Base-by-base conservation (phyloP, 768 basidiomycete species). In the Hypsizygus marmoreus region DNA sequence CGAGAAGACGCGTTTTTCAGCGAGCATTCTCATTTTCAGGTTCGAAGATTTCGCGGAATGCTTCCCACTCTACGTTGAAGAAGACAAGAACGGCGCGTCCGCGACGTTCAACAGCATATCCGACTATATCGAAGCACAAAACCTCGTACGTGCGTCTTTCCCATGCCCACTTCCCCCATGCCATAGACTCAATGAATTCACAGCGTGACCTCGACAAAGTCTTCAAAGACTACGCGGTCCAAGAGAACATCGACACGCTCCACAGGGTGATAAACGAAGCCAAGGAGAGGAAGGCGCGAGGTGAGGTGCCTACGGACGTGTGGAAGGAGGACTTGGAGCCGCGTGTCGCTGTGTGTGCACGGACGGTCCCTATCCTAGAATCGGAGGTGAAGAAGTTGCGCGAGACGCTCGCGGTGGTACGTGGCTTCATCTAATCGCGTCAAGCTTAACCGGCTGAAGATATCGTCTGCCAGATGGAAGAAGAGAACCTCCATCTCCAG, bases 221-320 rank as follows among this genome's bases (percentile, higher is more conserved):
- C n/a, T 84, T 89, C 61, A 77, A 72, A 22, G 77, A 84, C 43
- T 84, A 86, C 56, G 72, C 79, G 40, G 81, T 86, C 1, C 79
- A 80, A 52, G 81, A 84, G 34, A 84, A 80, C 52, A 76, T 91
- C 24, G 88, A 91, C 60, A 73, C 72, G 3, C 71, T 91, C 10
- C 87, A 91, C 49, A 72, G 73, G 9, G 77, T 88, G 11, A 80
- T 91, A 1, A 79, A 72, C 9, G 87, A 88, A 24, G 88, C 87
- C 51, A 82, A 60, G 57, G 76, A 75, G 14, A 67, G 76, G 17
- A 80, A 82, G 41, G 74, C 72, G 26, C 69, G 71, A 35, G 72
- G 74, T 6, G 74, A 72, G 31, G 53, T 63, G 10, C 70, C 71
- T 0, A 76, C 73, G 11, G 85, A 89, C 58, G 56, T 76, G 0